Conservation (phyloP, 768 basidiomycete species). For the Wakefieldia striispora region DNA sequence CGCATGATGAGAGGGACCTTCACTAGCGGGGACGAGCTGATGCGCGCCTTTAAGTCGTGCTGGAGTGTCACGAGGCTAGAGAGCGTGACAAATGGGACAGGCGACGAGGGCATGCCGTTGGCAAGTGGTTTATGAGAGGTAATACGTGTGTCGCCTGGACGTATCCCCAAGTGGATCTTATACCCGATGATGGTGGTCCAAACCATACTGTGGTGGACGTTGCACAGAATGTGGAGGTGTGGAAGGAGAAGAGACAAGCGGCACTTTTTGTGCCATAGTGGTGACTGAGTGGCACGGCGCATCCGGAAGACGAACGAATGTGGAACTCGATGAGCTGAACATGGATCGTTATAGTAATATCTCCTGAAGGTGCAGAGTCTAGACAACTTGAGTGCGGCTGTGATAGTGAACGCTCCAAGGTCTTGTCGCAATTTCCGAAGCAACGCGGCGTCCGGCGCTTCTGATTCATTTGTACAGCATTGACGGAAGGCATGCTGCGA, state of each 20-base stretch:
- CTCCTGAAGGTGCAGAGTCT: constrained; percentile 12
- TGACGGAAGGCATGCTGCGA: constrained; percentile 8
- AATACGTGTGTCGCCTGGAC: constrained; percentile 14
- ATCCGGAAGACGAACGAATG: constrained; percentile 9
- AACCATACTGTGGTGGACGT: constrained; percentile 19
- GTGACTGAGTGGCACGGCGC: constrained; percentile 5
- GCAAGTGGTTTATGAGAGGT: constrained; percentile 14
- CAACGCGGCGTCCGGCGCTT: constrained; percentile 22
- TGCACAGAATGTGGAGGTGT: constrained; percentile 18
- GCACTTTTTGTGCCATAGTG: constrained; percentile 19
- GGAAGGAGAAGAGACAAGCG: constrained; percentile 8
- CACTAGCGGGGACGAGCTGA: constrained; percentile 21
- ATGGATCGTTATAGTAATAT: constrained; percentile 16
- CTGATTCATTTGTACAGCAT: constrained; percentile 25
- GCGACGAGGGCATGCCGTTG: constrained; percentile 25
- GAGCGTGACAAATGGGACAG: constrained; percentile 26
- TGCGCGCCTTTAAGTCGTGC: constrained; percentile 31
- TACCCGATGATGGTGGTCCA: constrained; percentile 13
- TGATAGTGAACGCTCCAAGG: constrained; percentile 19
- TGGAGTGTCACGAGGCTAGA: constrained; percentile 28
- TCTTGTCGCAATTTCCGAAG: constrained; percentile 25
- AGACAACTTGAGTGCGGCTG: constrained; percentile 17
- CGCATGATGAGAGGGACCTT: constrained; percentile 28
- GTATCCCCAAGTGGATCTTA: constrained; percentile 14
- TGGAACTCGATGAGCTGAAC: constrained; percentile 7